Evolutionary conservation across 2,329 filamentous ascomycete species (phyloP), one percentile per base, ranked within the genome.

Genomic region (Fusarium algeriense): DNA sequence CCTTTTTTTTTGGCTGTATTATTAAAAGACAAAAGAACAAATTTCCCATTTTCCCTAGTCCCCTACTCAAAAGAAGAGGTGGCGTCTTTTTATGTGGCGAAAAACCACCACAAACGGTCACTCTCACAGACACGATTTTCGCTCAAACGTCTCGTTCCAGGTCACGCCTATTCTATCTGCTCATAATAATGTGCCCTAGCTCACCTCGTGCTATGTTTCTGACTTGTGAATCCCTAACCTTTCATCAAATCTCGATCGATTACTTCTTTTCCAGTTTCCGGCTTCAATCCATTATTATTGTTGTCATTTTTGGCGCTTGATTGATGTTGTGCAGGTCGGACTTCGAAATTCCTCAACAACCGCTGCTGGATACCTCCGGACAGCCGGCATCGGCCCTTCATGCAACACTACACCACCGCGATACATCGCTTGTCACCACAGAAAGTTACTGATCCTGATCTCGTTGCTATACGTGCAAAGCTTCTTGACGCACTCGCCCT

Each of bases 161-260:
- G 57, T 63, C 68, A 69, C 50, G 64, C 58, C 60, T 30, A 60
- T 60, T 48, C 65, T 37, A 64, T 65, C 69, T 71, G 64, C 64
- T 64, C 69, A 69, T 69, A 71, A 64, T 60, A 50, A 70, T 67
- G 34, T 58, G 49, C 65, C 54, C 57, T 62, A 70, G 60, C 65
- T 66, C 38, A 19, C 28, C 63, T 71, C 54, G 48, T 64, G 40
- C 48, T 71, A 53, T 71, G 56, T 38, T 40, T 52, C 41, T 63
- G 43, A 44, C n/a, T 54, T 53, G 68, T 68, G 44, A 63, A 59
- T 55, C 54, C 60, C 7, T 46, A 23, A 34, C 41, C 61, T 23
- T 56, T n/a, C 63, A 71, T 48, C 57, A 64, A 64, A 45, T 40
- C n/a, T 53, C 34, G 32, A 41, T 44, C 45, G 17, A 53, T 13